A percentile compares a stretch with the other conserved stretches of the same genome.
Conservation (phyloP, 352 stramenopile genomes). For the Phytopythium delawarense region DNA sequence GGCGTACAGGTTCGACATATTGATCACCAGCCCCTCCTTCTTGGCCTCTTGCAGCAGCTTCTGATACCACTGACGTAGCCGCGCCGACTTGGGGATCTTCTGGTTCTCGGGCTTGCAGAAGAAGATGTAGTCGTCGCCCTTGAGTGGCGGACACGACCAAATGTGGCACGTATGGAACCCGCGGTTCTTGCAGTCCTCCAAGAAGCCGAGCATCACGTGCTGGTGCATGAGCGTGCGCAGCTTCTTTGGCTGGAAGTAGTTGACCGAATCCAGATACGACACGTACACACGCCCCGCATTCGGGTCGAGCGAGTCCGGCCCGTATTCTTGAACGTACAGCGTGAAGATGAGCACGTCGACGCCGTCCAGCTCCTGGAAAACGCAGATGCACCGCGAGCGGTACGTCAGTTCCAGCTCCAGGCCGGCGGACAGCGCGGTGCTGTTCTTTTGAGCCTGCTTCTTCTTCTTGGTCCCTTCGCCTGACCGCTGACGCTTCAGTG, state of each 20-base stretch:
- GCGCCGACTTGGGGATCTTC: constrained; percentile 86
- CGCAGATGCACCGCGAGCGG: constrained; percentile 84
- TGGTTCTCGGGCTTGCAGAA: constrained; percentile 90
- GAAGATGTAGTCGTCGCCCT: constrained; percentile 90
- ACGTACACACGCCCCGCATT: constrained; percentile 86
- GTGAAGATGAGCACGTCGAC: constrained; percentile 89
- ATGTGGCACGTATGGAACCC: constrained; percentile 87
- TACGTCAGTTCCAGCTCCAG: constrained; percentile 76
- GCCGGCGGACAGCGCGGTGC: constrained; percentile 8
- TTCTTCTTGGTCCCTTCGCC: constrained; percentile 27
- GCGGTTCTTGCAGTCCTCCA: constrained; percentile 85
- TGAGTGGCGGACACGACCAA: constrained; percentile 87
- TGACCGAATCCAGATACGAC: constrained; percentile 87
- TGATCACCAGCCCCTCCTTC: constrained; percentile 74
- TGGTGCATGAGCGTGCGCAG: constrained; percentile 86
- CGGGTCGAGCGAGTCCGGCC: constrained; percentile 57
- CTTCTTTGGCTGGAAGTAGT: constrained; percentile 89
- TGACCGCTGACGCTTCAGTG: constrained; percentile 59
- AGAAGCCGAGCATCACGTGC: constrained; percentile 84
- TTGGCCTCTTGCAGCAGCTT: constrained; percentile 79
- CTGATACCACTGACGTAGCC: constrained; percentile 85
- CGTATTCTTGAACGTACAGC: constrained; percentile 88
- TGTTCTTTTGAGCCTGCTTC: constrained; percentile 25
- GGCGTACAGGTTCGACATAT: constrained; percentile 82
- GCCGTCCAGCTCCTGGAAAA: constrained; percentile 87